Conservation (phyloP, 129 eudicot species). For the Saposhnikovia divaricata region DNA sequence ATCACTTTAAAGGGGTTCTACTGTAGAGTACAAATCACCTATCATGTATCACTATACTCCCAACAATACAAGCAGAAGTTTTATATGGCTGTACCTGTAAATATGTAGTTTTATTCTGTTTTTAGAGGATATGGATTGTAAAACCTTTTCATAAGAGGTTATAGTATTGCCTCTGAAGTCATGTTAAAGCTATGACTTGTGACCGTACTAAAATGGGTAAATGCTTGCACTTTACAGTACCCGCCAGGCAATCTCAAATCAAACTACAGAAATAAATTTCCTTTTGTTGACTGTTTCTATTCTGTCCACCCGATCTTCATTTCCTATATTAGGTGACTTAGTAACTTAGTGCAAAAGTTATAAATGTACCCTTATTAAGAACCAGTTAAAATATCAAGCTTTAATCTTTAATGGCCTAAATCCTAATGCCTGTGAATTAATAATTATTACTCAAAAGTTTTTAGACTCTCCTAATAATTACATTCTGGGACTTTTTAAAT, state of each 20-base stretch:
- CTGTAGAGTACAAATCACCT: not conserved
- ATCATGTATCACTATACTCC: not conserved
- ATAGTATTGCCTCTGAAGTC: not conserved
- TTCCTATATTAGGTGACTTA: not conserved
- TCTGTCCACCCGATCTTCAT: too few relatives aligned
- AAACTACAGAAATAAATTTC: not conserved
- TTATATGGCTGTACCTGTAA: not conserved
- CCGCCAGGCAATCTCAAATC: not conserved
- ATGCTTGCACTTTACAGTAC: not conserved
- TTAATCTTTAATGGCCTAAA: not conserved
- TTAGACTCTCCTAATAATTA: not conserved
- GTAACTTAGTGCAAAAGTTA: not conserved
- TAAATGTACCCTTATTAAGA: not conserved
- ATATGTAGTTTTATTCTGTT: not conserved
- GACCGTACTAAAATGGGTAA: not conserved
- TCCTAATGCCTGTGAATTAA: not conserved
- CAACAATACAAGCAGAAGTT: not conserved
- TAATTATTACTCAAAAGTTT: not conserved
- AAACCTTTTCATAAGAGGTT: not conserved
- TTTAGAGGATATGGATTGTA: not conserved
- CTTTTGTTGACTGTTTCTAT: not conserved
- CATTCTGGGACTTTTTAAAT: not conserved
- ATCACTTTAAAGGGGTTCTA: too few relatives aligned
- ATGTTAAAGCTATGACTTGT: not conserved
- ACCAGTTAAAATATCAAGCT: not conserved